phyloP scores from a whole-genome alignment of 495 filamentous ascomycete species.

The Tuber brumale region DNA sequence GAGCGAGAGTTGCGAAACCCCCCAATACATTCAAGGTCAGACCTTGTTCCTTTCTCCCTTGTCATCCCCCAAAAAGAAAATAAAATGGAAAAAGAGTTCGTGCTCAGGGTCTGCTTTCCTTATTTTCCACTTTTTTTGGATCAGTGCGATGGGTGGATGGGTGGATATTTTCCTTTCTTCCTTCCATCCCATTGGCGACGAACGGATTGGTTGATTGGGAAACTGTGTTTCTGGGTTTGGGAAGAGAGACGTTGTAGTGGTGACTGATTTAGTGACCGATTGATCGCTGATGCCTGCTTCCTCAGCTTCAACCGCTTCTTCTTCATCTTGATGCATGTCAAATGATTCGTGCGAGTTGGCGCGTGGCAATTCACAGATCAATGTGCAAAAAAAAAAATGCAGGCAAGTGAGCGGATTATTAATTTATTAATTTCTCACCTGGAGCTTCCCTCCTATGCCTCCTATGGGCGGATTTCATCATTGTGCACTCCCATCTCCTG shows the following conservation, averaged over 20 bases:
- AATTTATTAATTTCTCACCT: constrained; percentile 1
- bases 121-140: constrained; percentile 36
- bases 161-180: not conserved
- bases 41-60: constrained; percentile 28
- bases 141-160: constrained; percentile 29
- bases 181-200: not conserved
- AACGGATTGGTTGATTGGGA: not conserved
- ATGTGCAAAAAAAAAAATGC: not conserved
- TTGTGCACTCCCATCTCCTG: not conserved
- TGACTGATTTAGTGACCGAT: not conserved
- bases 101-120: constrained; percentile 33
- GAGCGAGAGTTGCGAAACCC: not conserved
- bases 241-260: not conserved
- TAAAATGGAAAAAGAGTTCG: constrained; percentile 1
- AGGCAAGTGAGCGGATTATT: not conserved
- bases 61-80: constrained; percentile 8
- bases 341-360: not conserved
- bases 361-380: not conserved
- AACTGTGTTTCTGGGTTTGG: not conserved
- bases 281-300: not conserved
- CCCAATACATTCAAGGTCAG: constrained; percentile 19
- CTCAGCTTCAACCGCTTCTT: not conserved
- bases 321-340: not conserved
- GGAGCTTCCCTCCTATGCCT: not conserved
- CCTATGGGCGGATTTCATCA: not conserved